Evolutionary conservation across 108 stramenopile species (phyloP), one percentile per base, ranked within the genome.

Genomic region (Conticribra guillardii): DNA sequence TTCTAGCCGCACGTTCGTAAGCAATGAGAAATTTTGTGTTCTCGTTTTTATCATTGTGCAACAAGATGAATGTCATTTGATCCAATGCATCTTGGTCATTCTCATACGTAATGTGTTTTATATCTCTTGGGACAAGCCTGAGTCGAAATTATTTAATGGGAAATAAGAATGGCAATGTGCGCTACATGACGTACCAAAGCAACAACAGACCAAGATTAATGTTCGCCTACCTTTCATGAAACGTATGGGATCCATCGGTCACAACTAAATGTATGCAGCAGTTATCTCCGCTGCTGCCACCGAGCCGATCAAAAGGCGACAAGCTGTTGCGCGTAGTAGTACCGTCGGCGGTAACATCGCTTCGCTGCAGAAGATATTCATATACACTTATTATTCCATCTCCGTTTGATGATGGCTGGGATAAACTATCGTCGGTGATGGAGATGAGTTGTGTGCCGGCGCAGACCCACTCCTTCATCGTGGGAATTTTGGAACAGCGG

Each of bases 191-290:
- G n/a, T n/a, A n/a, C n/a, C n/a, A n/a, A n/a, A n/a, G n/a, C n/a
- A n/a, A n/a, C n/a, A n/a, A n/a, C n/a, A n/a, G n/a, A n/a, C 41
- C n/a, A 41, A 22, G 60, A n/a, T 4, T 19, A n/a, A n/a, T 23
- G 37, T 30, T 23, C 17, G 27, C 75, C 56, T 54, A 76, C 75
- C 54, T 31, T 26, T 70, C 41, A 52, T 79, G 61, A 57, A 61
- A 79, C 8, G 78, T 79, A 67, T 67, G 41, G 1, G 41, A 41
- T 19, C 78, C 78, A 67, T 79, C 78, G 8, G 78, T 61, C 16
- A 71, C 48, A 33, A 71, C 31, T 50, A 79, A 41, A 67, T 79
- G 78, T 30, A 79, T 31, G 26, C 60, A 47, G 33, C 57, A 50
- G 28, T 79, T 64, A 16, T 34, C 26, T n/a, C 26, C 64, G 24